Percentiles rank a stretch among this genome's conserved stretches.
Evolutionary conservation across 192 early-diverging fungal genomes (phyloP).

Genomic region (Oehlia diaphana): DNA sequence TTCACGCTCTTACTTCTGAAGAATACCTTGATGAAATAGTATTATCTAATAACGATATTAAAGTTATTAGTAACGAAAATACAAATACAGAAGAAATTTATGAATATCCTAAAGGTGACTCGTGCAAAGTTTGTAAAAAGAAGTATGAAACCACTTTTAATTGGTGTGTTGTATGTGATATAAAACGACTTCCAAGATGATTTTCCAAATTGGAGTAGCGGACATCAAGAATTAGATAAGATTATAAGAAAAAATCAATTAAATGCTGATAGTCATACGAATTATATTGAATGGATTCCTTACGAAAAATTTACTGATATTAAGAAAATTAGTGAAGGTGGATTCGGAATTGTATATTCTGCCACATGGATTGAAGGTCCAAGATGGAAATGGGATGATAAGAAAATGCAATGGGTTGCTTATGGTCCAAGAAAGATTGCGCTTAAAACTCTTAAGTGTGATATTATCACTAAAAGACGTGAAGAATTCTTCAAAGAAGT

Average conservation of each 20-base stretch:
- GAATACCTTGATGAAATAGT: too few species aligned
- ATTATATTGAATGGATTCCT: conserved; percentile 19
- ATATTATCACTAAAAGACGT: too few species aligned
- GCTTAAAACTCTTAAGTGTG: neutral
- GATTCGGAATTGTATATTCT: conserved; percentile 6
- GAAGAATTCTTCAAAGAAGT: too few species aligned
- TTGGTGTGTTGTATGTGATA: conserved; percentile 1
- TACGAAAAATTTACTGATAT: neutral
- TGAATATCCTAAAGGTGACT: neutral
- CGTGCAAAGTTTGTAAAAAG: neutral
- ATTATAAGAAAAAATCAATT: neutral
- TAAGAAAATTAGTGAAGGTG: neutral
- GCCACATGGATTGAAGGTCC: conserved; percentile 7
- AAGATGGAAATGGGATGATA: neutral
- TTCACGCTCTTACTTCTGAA: too few species aligned
- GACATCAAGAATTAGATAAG: conserved; percentile 2
- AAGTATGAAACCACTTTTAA: neutral
- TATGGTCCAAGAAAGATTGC: conserved; percentile 3
- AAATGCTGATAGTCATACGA: neutral
- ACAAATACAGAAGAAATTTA: neutral
- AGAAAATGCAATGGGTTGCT: too few species aligned
- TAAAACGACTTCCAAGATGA: neutral
- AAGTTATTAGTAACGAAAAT: too few species aligned
- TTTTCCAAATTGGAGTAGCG: neutral
- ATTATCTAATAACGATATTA: too few species aligned